Conservation (phyloP, 2,329 filamentous ascomycete genomes). For the Aspergillus nomiae region DNA sequence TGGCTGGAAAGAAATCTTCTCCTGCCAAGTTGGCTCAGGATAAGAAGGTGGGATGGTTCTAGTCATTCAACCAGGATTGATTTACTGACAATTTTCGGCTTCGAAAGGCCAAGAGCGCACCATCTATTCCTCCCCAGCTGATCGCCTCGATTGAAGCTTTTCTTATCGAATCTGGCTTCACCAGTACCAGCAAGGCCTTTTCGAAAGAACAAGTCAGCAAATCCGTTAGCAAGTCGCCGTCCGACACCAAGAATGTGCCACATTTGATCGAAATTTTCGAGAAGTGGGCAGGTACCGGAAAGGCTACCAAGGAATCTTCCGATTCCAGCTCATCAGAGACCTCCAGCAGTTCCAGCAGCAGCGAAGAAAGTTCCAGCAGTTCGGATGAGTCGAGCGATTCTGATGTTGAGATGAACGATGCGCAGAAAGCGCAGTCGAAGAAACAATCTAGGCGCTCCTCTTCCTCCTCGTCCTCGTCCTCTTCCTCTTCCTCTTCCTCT, state of each 20-base stretch:
- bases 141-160: slow-evolving; percentile 69
- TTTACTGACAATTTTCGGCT: slow-evolving; percentile 7
- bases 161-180: slow-evolving; percentile 66
- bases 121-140: slow-evolving; percentile 59
- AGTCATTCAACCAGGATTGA: background rate
- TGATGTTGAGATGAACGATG: slow-evolving; percentile 47
- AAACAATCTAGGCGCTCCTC: slow-evolving; percentile 31
- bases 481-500: slow-evolving; percentile 29
- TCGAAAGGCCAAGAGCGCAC: slow-evolving; percentile 25
- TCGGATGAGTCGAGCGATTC: slow-evolving; percentile 41
- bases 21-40: slow-evolving; percentile 25
- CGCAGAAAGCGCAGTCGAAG: slow-evolving; percentile 35
- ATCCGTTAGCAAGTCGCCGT: slow-evolving; percentile 20
- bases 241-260: slow-evolving; percentile 33
- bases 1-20: slow-evolving; percentile 30
- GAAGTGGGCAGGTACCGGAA: slow-evolving; percentile 21
- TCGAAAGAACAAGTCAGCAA: slow-evolving; percentile 58
- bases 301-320: slow-evolving; percentile 16
- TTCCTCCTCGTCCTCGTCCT: slow-evolving; percentile 26
- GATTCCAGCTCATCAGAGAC: slow-evolving; percentile 18
- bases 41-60: slow-evolving; percentile 22
- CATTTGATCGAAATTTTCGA: slow-evolving; percentile 46
- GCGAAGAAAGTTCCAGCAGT: slow-evolving; percentile 34
- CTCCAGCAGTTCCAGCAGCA: slow-evolving; percentile 22
- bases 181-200: slow-evolving; percentile 63